These are phyloP conservation scores for Thielaviopsis punctulata DNA, from an alignment of 2,329 filamentous ascomycete genomes.

Conservation along the genomic window DNA sequence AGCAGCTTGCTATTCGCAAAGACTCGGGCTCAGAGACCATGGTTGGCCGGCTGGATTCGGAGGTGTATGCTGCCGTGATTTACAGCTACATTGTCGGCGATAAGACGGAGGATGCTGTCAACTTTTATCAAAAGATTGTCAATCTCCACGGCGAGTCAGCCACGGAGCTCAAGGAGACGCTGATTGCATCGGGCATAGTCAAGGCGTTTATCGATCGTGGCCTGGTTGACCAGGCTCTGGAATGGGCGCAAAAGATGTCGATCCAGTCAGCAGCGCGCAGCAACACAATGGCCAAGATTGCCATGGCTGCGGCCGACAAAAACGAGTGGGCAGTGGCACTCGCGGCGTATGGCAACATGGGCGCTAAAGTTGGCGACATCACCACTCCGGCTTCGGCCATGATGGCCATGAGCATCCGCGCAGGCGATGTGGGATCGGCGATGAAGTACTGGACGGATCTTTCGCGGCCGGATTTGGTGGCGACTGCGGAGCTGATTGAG, in stretches of 20 bases:
- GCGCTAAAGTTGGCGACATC: slow-evolving; percentile 30
- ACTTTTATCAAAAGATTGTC: slow-evolving; percentile 70
- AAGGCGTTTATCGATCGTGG: slow-evolving; percentile 57
- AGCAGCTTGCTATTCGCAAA: slow-evolving; percentile 67
- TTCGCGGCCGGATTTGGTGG: slow-evolving; percentile 40
- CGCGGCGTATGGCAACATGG: slow-evolving; percentile 44
- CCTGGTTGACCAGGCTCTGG: slow-evolving; percentile 55
- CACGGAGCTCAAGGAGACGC: slow-evolving; percentile 48
- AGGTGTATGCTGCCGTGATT: slow-evolving; percentile 83
- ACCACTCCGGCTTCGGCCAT: slow-evolving; percentile 57
- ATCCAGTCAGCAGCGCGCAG: slow-evolving; percentile 33
- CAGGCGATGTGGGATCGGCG: slow-evolving; percentile 61
- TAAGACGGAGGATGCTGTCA: slow-evolving; percentile 63
- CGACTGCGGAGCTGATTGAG: slow-evolving; percentile 56
- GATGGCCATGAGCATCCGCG: slow-evolving; percentile 70
- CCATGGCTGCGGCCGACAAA: slow-evolving; percentile 62
- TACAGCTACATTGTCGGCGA: slow-evolving; percentile 74
- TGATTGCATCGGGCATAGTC: slow-evolving; percentile 61
- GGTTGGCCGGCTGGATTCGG: slow-evolving; percentile 56
- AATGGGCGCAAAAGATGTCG: slow-evolving; percentile 52
- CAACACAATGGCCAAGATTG: slow-evolving; percentile 54
- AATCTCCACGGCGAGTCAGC: slow-evolving; percentile 40
- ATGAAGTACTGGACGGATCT: slow-evolving; percentile 68
- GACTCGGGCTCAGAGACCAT: slow-evolving; percentile 56
- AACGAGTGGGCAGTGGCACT: slow-evolving; percentile 52